Conservation (phyloP, 176 grass and related monocot genomes). For the Avena eriantha region DNA sequence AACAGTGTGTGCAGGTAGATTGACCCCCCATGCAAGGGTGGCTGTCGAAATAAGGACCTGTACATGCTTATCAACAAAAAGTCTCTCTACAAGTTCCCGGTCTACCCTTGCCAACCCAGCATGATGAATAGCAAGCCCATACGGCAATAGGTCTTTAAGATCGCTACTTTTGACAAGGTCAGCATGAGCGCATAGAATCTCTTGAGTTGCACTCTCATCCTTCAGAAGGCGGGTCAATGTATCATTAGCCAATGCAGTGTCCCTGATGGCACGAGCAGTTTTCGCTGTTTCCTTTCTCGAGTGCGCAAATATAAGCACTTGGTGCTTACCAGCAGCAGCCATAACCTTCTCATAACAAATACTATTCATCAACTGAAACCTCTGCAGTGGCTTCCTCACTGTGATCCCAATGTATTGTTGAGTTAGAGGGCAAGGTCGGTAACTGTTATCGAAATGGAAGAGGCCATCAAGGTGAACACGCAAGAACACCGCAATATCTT, state of each 20-base stretch:
- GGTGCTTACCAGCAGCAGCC: slow-evolving; percentile 87
- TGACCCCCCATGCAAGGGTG: slow-evolving; percentile 98
- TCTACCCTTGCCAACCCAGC: slow-evolving; percentile 89
- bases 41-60: slow-evolving; percentile 92
- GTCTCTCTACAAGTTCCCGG: slow-evolving; percentile 81
- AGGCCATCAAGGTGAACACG: slow-evolving; percentile 59
- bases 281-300: slow-evolving; percentile 95
- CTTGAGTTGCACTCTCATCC: slow-evolving; percentile 82
- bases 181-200: slow-evolving; percentile 85
- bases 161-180: slow-evolving; percentile 93
- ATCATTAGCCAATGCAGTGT: slow-evolving; percentile 82
- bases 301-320: slow-evolving; percentile 97
- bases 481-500: slow-evolving; percentile 86
- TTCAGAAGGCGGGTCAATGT: slow-evolving; percentile 77
- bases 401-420: slow-evolving; percentile 98
- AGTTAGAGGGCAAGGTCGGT: slow-evolving; percentile 90
- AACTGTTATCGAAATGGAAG: slow-evolving; percentile 96
- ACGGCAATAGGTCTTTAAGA: slow-evolving; percentile 85
- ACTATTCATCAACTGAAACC: slow-evolving; percentile 96
- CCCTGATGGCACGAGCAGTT: slow-evolving; percentile 89
- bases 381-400: slow-evolving; percentile 84
- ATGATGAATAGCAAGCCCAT: slow-evolving; percentile 99
- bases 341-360: slow-evolving; percentile 96
- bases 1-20: slow-evolving; percentile 93
- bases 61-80: slow-evolving; percentile 86